Conservation (phyloP, 441 rosid genomes). For the Populus hybrid region DNA sequence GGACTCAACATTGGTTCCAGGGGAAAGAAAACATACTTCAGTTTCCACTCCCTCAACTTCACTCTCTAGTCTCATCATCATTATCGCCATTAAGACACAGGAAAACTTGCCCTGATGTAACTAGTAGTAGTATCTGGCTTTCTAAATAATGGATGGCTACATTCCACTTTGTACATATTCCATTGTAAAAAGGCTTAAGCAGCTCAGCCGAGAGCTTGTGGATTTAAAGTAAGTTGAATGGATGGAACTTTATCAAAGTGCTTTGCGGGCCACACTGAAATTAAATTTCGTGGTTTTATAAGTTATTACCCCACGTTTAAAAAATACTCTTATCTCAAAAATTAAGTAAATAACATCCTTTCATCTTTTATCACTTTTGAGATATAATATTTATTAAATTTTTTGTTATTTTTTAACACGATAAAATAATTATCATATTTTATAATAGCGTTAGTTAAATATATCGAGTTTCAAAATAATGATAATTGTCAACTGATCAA, state of each 20-base stretch:
- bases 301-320: not conserved
- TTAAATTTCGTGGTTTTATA: not conserved
- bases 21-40: constrained; percentile 39
- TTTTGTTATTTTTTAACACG: too few relatives aligned
- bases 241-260: not conserved
- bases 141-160: not conserved
- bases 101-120: not conserved
- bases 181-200: not conserved
- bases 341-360: too few relatives aligned
- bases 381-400: too few relatives aligned
- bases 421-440: too few relatives aligned
- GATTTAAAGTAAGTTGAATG: not conserved
- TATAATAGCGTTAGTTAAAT: too few relatives aligned
- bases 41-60: constrained; percentile 68
- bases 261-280: not conserved
- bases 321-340: too few relatives aligned
- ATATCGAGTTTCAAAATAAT: too few relatives aligned
- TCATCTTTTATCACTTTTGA: too few relatives aligned
- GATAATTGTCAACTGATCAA: too few relatives aligned
- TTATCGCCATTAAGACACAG: not conserved
- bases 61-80: constrained; percentile 32
- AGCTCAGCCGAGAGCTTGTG: not conserved
- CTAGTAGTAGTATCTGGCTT: not conserved
- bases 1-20: constrained; percentile 27
- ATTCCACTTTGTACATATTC: not conserved